Percentiles rank a stretch among this genome's conserved stretches.
phyloP scores from a whole-genome alignment of 202 grass and related monocot species.

The Zoysia matrella region DNA sequence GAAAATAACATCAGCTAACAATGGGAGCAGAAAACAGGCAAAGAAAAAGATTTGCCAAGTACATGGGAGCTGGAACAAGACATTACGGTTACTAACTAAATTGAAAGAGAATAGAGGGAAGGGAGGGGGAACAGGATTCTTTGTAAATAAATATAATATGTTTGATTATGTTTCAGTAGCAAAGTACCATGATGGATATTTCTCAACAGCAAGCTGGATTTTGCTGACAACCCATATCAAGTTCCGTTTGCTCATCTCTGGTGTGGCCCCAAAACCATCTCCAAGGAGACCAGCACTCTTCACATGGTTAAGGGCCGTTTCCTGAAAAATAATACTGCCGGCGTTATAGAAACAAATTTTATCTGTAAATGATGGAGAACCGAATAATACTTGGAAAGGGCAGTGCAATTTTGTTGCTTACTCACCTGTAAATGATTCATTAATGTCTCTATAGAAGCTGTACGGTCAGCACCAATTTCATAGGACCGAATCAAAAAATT shows the following conservation, averaged over 20 bases:
- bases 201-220: slow-evolving; percentile 73
- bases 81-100: not conserved
- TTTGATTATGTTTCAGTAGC: not conserved
- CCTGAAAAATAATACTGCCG: slow-evolving; percentile 30
- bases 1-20: not conserved
- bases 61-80: not conserved
- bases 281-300: slow-evolving; percentile 68
- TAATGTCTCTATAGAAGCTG: slow-evolving; percentile 83
- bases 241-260: slow-evolving; percentile 82
- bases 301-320: slow-evolving; percentile 85
- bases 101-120: not conserved
- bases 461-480: slow-evolving; percentile 81
- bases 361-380: not conserved
- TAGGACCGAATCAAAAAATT: slow-evolving; percentile 88
- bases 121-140: not conserved
- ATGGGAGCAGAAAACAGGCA: not conserved
- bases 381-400: not conserved
- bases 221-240: slow-evolving; percentile 92
- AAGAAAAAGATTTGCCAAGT: not conserved
- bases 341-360: not conserved
- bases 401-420: not conserved
- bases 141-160: not conserved
- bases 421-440: slow-evolving; percentile 92
- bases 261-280: slow-evolving; percentile 80
- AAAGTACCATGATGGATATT: slow-evolving; percentile 79